phyloP scores from a whole-genome alignment of 129 eudicot species.

The Pulicaria dysenterica region DNA sequence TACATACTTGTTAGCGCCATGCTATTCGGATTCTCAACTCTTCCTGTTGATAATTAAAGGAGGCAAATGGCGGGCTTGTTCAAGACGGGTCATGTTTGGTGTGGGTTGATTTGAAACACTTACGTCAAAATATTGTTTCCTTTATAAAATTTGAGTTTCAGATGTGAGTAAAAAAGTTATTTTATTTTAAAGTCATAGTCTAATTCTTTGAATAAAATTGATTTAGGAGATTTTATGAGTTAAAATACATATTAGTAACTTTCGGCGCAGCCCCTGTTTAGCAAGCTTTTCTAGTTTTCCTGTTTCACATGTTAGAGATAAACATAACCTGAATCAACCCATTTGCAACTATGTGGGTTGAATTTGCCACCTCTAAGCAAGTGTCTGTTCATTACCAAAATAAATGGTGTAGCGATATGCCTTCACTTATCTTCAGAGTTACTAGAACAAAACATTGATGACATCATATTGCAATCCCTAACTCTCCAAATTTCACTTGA shows the following conservation, averaged over 20 bases:
- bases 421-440: not conserved
- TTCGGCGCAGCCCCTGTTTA: not conserved
- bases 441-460: not conserved
- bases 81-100: not conserved
- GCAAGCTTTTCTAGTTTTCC: no score
- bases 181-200: not conserved
- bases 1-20: not conserved
- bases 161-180: not conserved
- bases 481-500: not conserved
- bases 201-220: not conserved
- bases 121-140: not conserved
- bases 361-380: not conserved
- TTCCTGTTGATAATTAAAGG: not conserved
- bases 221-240: not conserved
- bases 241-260: not conserved
- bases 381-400: no score
- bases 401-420: no score
- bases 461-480: not conserved
- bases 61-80: not conserved
- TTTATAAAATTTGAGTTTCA: not conserved
- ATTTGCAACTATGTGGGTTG: not conserved
- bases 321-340: no score
- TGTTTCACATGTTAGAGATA: no score
- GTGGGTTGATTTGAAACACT: not conserved
- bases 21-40: conserved; percentile 4